These are phyloP conservation scores for Exophiala phaeomuriformis DNA, from an alignment of 2,329 filamentous ascomycete genomes.

Conservation along the genomic window DNA sequence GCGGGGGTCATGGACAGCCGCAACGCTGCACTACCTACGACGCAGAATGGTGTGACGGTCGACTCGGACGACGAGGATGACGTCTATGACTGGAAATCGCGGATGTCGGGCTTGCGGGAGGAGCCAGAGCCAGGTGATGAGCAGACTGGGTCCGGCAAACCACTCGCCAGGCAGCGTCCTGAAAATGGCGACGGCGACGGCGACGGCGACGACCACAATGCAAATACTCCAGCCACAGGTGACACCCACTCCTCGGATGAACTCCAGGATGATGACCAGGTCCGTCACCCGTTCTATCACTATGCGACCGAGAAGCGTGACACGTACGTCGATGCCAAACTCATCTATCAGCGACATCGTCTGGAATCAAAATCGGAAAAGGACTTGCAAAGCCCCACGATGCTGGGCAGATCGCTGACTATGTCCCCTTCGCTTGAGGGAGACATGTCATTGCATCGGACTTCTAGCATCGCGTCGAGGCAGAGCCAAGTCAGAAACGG, in stretches of 20 bases:
- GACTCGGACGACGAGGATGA: constrained; percentile 26
- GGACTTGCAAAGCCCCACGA: constrained; percentile 30
- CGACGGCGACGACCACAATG: constrained; percentile 3
- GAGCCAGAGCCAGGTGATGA: constrained; percentile 1
- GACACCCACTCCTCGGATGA: constrained; percentile 21
- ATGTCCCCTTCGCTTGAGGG: constrained; percentile 21
- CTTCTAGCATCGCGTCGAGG: constrained; percentile 26
- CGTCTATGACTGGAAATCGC: constrained; percentile 23
- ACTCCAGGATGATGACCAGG: constrained; percentile 17
- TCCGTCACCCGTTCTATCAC: constrained; percentile 67
- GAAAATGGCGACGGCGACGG: constrained; percentile 2
- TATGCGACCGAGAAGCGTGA: constrained; percentile 89
- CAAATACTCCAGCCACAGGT: constrained; percentile 11
- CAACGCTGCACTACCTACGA: constrained; percentile 17
- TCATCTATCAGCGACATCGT: constrained; percentile 89
- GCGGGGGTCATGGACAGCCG: constrained; percentile 17
- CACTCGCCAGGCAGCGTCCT: constrained; percentile 2
- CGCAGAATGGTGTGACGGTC: constrained; percentile 9
- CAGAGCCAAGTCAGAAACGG: constrained; percentile 21
- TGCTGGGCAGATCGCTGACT: constrained; percentile 30
- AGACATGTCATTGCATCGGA: constrained; percentile 23
- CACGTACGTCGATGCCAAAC: constrained; percentile 87
- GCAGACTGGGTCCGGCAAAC: constrained; percentile 7
- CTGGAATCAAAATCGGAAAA: constrained; percentile 43
- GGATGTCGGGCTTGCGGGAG: constrained; percentile 15